Conservation (phyloP, 345 rosid genomes). For the Aethionema arabicum region DNA sequence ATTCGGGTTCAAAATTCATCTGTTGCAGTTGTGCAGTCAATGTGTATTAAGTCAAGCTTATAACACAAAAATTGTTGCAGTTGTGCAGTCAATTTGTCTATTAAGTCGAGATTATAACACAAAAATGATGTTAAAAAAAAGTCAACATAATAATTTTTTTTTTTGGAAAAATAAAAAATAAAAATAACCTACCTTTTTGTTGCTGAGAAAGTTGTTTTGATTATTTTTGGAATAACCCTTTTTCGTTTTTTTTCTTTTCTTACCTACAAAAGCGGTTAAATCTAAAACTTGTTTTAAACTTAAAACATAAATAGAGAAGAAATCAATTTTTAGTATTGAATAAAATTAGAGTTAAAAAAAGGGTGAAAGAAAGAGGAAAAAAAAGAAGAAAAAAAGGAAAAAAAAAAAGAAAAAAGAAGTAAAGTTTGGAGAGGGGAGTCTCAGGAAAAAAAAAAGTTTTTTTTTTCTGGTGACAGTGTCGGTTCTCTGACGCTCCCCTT, state of each 20-base stretch:
- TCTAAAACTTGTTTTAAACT: background rate
- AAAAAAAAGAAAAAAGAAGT: constrained; percentile 16
- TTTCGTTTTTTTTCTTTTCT: background rate
- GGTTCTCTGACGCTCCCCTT: constrained; percentile 59
- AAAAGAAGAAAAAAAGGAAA: background rate
- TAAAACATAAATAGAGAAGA: constrained; percentile 19
- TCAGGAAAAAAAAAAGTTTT: constrained; percentile 32
- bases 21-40: no score
- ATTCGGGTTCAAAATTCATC: no score
- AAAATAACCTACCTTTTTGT: background rate
- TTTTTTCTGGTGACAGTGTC: constrained; percentile 53
- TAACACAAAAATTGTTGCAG: no score
- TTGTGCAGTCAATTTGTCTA: no score
- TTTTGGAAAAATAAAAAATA: no score
- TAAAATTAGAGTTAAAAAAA: constrained; percentile 22
- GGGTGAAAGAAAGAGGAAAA: constrained; percentile 29
- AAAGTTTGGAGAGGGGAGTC: constrained; percentile 44
- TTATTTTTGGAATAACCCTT: constrained; percentile 26
- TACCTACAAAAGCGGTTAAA: constrained; percentile 26
- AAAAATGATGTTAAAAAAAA: no score
- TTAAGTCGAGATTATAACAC: no score
- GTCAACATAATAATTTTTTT: no score
- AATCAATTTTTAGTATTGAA: constrained; percentile 19
- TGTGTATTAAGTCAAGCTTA: no score
- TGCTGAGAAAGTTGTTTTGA: background rate